Base-by-base conservation (phyloP, 1,139 yeast species). In the Candida glucosophila region DNA sequence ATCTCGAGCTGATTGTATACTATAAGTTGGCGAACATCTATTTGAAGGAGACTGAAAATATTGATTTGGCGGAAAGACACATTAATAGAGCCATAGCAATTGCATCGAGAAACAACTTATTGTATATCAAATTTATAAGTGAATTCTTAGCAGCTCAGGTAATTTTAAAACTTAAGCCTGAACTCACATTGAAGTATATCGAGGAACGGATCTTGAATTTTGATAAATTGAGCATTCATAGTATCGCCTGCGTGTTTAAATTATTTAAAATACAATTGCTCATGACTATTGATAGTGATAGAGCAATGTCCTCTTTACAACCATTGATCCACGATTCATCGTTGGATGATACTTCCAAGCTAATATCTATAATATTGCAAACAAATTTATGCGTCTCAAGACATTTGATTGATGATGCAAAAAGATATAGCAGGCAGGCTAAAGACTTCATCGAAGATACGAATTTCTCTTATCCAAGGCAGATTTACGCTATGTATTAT, bases 11-110 rank as follows among this genome's bases (percentile, higher is more conserved):
- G 32, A 29, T 41, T 1, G 39, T 63, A 0, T 50, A 51, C 26
- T 57, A 50, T 29, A 51, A 51, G 24, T 37, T 68, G 10, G 59
- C 71, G 1, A 40, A 39, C 11, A 27, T 67, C 2, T 52, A 61
- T 30, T 52, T 54, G 22, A 34, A 38, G 13, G 76, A 70, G 31
- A 68, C 74, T 0, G 47, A 46, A 9, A 55, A 58, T 29, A 33
- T 46, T 9, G 55, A 53, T 19, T 35, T 46, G 15, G 73, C 75
- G 0, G 64, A 62, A 16, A 54, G 49, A 3, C 58, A 56, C 28
- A 48, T 58, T n/a, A 49, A 47, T 22, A 47, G 46, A 31, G 67
- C 72, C 3, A 41, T 64, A 2, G 36, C 50, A 2, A 35, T 67
- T 4, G 49, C 69, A 5, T 36, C 43, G 8, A 44, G 67, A 27